phyloP scores from a whole-genome alignment of 1,284 basidiomycete genomes.

The Kalmanozyma brasiliensis region DNA sequence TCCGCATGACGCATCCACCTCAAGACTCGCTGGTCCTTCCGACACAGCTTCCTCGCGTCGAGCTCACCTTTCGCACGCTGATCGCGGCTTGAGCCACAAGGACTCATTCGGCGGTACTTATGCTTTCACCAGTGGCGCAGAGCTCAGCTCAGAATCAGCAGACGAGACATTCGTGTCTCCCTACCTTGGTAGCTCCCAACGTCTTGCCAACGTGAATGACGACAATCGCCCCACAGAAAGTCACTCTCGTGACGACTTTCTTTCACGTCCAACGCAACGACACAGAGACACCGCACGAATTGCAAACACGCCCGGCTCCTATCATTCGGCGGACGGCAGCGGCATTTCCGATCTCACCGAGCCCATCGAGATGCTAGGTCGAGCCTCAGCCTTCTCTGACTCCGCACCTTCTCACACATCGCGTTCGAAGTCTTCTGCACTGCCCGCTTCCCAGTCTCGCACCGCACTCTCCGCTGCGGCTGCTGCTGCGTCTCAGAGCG shows the following conservation, averaged over 20 bases:
- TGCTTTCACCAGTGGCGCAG: constrained; percentile 11
- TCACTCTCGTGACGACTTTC: constrained; percentile 26
- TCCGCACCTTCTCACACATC: neutral
- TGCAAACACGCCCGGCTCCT: neutral
- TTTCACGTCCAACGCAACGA: constrained; percentile 22
- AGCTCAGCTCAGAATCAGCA: constrained; percentile 18
- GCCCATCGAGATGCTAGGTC: constrained; percentile 34
- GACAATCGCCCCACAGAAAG: constrained; percentile 7
- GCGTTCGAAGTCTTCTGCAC: constrained; percentile 5
- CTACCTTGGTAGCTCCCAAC: constrained; percentile 1
- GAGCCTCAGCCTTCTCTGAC: constrained; percentile 13
- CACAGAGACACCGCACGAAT: neutral
- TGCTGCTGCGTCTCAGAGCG: constrained; percentile 9
- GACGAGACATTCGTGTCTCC: constrained; percentile 16
- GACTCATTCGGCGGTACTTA: constrained; percentile 46
- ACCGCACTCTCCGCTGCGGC: constrained; percentile 27
- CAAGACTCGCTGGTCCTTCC: constrained; percentile 13
- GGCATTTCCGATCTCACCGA: constrained; percentile 21
- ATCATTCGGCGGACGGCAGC: neutral
- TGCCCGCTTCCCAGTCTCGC: constrained; percentile 15
- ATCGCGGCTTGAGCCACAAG: constrained; percentile 37
- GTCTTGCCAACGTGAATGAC: neutral
- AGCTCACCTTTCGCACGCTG: constrained; percentile 22
- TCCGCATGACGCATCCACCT: constrained; percentile 13
- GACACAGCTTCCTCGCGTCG: constrained; percentile 16